phyloP scores from a whole-genome alignment of 805 yeast species.

The Cyberlindnera nakhonratchasimensis region DNA sequence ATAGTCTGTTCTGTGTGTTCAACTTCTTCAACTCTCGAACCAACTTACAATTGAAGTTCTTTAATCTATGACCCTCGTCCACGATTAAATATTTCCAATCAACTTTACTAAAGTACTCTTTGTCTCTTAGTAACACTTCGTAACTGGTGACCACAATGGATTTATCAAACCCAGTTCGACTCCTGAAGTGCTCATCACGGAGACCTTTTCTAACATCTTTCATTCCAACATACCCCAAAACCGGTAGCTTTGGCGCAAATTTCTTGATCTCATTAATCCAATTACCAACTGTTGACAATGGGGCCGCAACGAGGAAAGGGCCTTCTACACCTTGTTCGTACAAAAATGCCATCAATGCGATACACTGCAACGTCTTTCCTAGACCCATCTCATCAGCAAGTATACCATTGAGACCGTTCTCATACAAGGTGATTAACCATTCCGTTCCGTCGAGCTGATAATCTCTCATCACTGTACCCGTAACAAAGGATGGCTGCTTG shows the following conservation, averaged over 20 bases:
- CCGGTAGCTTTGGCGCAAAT: constrained; percentile 71
- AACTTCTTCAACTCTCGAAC: constrained; percentile 68
- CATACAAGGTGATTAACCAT: constrained; percentile 85
- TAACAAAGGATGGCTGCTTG: constrained; percentile 52
- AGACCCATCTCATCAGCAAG: constrained; percentile 98
- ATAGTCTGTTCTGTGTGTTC: constrained; percentile 62
- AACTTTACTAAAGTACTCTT: constrained; percentile 45
- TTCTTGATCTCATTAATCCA: constrained; percentile 73
- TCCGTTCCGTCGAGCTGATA: constrained; percentile 89
- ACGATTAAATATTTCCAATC: constrained; percentile 84
- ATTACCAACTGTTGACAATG: constrained; percentile 79
- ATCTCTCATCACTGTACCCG: constrained; percentile 64
- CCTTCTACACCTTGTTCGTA: constrained; percentile 77
- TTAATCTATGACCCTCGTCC: constrained; percentile 94
- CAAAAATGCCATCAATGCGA: constrained; percentile 70
- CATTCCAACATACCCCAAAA: constrained; percentile 60
- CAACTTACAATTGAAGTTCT: constrained; percentile 75
- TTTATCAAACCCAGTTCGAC: constrained; percentile 22
- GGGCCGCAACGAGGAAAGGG: constrained; percentile 76
- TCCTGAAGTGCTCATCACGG: constrained; percentile 29
- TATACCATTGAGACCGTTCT: constrained; percentile 92
- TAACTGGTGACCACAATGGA: constrained; percentile 76
- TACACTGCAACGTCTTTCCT: constrained; percentile 90
- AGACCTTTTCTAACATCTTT: constrained; percentile 52
- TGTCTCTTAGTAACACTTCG: constrained; percentile 74